Conservation (phyloP, 2,329 filamentous ascomycete genomes). For the Xylaria sp. region DNA sequence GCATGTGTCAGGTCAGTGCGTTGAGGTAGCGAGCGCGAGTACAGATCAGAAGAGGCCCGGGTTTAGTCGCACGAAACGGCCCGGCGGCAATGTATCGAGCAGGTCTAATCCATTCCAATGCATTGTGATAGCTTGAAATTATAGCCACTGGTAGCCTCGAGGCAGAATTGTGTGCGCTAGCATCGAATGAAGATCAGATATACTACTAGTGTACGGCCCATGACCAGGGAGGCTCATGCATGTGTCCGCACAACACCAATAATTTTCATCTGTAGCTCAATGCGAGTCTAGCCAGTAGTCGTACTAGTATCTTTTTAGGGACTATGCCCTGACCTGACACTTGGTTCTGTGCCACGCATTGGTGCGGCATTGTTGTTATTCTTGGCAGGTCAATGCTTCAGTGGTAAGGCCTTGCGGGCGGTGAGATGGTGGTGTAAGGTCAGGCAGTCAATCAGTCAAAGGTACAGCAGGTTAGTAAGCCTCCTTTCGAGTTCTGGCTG, state of each 20-base stretch:
- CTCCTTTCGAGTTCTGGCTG: constrained; percentile 15
- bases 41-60: constrained; percentile 15
- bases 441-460: constrained; percentile 10
- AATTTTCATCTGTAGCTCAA: constrained; percentile 22
- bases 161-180: constrained; percentile 4
- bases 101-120: neutral
- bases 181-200: neutral
- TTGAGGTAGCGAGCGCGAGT: constrained; percentile 8
- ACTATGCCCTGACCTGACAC: constrained; percentile 27
- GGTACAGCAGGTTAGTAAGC: constrained; percentile 23
- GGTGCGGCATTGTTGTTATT: constrained; percentile 20
- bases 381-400: constrained; percentile 33
- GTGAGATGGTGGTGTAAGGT: constrained; percentile 3
- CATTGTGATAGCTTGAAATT: neutral
- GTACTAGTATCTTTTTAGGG: constrained; percentile 24
- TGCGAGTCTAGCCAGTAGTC: neutral
- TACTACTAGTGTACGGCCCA: constrained; percentile 8
- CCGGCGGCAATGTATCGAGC: constrained; percentile 28
- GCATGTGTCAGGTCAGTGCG: neutral
- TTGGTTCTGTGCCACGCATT: constrained; percentile 10
- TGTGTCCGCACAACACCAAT: constrained; percentile 14
- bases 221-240: constrained; percentile 19
- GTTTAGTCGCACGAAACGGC: constrained; percentile 28
- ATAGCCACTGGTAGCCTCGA: constrained; percentile 6
- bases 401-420: constrained; percentile 2